Evolutionary conservation across 371 early-diverging fungal species (phyloP), one percentile per base, ranked within the genome.

Genomic region (Mucor velutinosus): DNA sequence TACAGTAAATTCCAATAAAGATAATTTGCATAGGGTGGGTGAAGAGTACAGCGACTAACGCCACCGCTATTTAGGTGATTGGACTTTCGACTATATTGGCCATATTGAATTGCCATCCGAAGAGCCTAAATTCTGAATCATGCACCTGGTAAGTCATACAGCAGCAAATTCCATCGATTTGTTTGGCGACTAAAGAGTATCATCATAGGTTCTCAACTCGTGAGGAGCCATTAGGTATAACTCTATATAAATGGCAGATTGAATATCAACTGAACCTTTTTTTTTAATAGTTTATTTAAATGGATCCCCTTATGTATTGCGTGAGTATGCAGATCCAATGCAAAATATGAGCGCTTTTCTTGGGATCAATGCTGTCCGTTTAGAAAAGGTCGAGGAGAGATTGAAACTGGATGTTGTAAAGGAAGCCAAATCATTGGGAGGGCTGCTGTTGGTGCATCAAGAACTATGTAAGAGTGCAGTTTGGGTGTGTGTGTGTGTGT

Each of bases 361-460:
- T 23, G 94, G 94, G 3, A 92, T 93, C 60, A 82, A 79, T 56
- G 77, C 88, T 1, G 32, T 70, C 10, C 86, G 92, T 41, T 77
- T 93, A 39, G 92, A 92, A 65, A 79, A 86, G 59, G 81, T 92
- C 30, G 94, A 93, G 70, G 85, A 84, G 45, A 70, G 92, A 49
- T 76, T 93, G 51, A 90, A 89, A 64, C 78, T 82, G 8, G 94
- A 93, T 74, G 80, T 91, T 23, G 15, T 89, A 33, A 77, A 83
- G 25, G 94, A 94, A 75, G 75, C 80, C 4, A 66, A 68, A 29
- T 66, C 74, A 7, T 78, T 78, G 56, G 82, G 83, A 32, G 87
- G 87, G 4, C 65, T 90, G 35, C 32, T 92, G 7, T 75, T 93
- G 7, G 90, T 92, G 4, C 92, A 93, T 73, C 89, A 93, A 61